Percentiles rank a stretch among this genome's conserved stretches.
Evolutionary conservation across 371 early-diverging fungal genomes (phyloP).

Genomic region (Mortierella sp.): DNA sequence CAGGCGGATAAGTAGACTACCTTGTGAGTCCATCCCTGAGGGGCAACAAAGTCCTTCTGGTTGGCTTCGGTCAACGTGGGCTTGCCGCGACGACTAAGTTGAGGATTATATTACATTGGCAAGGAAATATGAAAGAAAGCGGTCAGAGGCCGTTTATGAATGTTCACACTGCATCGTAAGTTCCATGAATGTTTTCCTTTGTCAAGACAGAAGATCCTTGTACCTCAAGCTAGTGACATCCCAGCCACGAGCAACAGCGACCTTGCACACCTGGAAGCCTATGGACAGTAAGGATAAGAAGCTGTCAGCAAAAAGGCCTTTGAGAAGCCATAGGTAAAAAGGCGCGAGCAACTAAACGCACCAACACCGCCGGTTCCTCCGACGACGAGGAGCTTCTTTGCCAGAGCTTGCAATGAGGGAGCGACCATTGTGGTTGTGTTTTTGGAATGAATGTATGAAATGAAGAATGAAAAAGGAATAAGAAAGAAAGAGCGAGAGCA

Average conservation of each 20-base stretch:
- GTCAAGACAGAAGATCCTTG: conserved; percentile 1
- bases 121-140: too few relatives aligned
- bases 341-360: conserved; percentile 28
- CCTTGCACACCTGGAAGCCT: conserved; percentile 74
- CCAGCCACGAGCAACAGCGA: conserved; percentile 78
- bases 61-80: conserved; percentile 55
- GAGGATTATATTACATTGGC: neutral
- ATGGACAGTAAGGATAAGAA: neutral
- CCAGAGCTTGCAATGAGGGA: conserved; percentile 43
- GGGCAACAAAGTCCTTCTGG: conserved; percentile 34
- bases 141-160: neutral
- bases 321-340: neutral
- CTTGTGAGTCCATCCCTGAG: conserved; percentile 63
- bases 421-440: conserved; percentile 36
- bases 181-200: neutral
- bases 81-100: conserved; percentile 66
- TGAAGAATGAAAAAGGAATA: neutral
- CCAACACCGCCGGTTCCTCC: conserved; percentile 83
- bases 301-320: neutral
- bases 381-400: conserved; percentile 75
- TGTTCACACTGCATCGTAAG: neutral
- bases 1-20: conserved; percentile 23
- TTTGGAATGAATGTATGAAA: neutral
- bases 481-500: too few relatives aligned
- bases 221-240: conserved; percentile 83